Evolutionary conservation across 2,329 filamentous ascomycete species (phyloP).

Genomic region (Purpureocillium lavendulum): DNA sequence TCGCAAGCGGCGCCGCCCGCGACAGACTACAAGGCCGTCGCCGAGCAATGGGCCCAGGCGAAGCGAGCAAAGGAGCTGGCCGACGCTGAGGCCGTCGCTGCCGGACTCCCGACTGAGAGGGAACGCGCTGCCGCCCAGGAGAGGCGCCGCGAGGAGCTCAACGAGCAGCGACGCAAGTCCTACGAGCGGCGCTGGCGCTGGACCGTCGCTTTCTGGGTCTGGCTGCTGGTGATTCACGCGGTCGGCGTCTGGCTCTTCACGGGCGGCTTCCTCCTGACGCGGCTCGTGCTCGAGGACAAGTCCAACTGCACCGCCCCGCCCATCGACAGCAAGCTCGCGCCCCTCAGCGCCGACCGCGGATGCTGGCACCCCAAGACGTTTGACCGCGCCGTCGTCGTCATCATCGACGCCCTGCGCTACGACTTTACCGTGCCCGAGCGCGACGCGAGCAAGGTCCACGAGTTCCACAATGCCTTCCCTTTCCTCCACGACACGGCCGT

Average conservation of each 20-base stretch:
- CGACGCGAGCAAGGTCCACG: constrained; percentile 29
- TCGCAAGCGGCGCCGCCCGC: constrained; percentile 4
- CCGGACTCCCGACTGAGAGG: constrained; percentile 21
- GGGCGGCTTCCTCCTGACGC: constrained; percentile 86
- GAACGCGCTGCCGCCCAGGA: constrained; percentile 30
- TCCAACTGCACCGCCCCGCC: constrained; percentile 65
- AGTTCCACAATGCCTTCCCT: constrained; percentile 81
- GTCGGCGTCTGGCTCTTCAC: constrained; percentile 87
- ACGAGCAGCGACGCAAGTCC: constrained; percentile 35
- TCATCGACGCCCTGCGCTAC: constrained; percentile 91
- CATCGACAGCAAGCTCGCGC: constrained; percentile 36
- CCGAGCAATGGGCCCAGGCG: constrained; percentile 44
- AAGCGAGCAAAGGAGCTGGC: constrained; percentile 39
- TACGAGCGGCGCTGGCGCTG: constrained; percentile 48
- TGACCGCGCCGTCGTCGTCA: constrained; percentile 79
- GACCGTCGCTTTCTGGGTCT: constrained; percentile 59
- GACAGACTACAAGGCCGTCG: constrained; percentile 44
- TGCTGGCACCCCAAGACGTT: constrained; percentile 98
- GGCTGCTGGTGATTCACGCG: constrained; percentile 65
- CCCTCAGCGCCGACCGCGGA: constrained; percentile 47
- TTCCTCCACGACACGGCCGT: constrained; percentile 78
- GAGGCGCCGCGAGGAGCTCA: constrained; percentile 35
- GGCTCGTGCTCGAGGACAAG: constrained; percentile 69
- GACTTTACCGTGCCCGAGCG: constrained; percentile 82
- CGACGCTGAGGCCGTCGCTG: constrained; percentile 23